These are phyloP conservation scores for Nitzschia putrida DNA, from an alignment of 108 stramenopile genomes.

Conservation along the genomic window DNA sequence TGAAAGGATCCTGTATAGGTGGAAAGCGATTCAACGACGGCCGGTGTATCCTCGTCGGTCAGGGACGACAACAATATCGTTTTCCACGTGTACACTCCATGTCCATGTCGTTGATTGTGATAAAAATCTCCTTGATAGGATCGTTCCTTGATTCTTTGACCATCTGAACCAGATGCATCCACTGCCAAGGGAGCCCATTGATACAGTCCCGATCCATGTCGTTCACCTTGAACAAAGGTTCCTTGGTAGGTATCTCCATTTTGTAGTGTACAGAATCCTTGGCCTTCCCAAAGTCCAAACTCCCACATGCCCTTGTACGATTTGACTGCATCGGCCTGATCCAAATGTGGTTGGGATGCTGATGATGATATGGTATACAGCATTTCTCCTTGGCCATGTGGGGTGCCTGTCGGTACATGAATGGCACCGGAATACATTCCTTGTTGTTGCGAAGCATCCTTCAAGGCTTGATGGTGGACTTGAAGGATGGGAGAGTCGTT, in stretches of 20 bases:
- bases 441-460: background rate
- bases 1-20: conserved; percentile 15
- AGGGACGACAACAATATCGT: background rate
- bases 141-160: background rate
- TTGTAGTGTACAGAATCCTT: background rate
- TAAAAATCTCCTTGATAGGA: conserved; percentile 12
- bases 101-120: conserved; percentile 18
- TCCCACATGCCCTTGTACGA: conserved; percentile 11
- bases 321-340: background rate
- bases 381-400: conserved; percentile 8
- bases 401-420: background rate
- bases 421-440: conserved; percentile 4
- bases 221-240: conserved; percentile 10
- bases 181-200: background rate
- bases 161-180: background rate
- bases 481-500: background rate
- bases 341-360: background rate
- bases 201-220: conserved; percentile 13
- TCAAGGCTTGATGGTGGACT: background rate
- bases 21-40: background rate
- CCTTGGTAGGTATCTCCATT: conserved; percentile 11
- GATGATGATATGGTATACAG: background rate
- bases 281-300: conserved; percentile 13
- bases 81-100: conserved; percentile 17
- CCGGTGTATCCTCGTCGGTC: background rate